Base-by-base conservation (phyloP, 805 yeast genomes). In the Cyberlindnera americana region DNA sequence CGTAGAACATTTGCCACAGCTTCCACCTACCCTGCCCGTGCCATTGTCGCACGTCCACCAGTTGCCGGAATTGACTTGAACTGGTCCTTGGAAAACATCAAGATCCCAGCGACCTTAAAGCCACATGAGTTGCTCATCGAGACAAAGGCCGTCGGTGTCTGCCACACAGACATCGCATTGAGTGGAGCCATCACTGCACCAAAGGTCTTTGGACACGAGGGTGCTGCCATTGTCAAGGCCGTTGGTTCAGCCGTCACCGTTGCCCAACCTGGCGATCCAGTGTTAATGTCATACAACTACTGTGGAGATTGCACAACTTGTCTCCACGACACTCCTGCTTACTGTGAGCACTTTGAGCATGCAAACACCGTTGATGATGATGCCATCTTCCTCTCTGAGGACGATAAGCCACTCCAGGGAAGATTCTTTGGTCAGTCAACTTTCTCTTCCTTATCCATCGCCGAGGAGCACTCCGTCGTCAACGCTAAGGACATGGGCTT, bases 121-220 rank as follows among this genome's bases (percentile, higher is more conserved):
- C 36, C 38, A 3, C 28, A 37, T 16, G 46, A 42, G 16, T 17
- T 42, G 5, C 35, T 42, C 6, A 24, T 42, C 5, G 42, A 34
- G 19, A 24, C 33, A 17, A 28, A 38, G 14, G 32, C 37, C 9
- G 41, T 34, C 11, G 46, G 45, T 12, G 33, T 42, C 19, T 42
- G 46, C 13, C 46, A 42, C 26, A 34, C 42, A 6, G 46, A 42
- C 16, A 30, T 42, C 4, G 31, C 36, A 7, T 10, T 42, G 16
- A 32, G 40, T 25, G 15, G 15, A 4, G 15, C 10, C 4, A 21
- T 34, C 4, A n/a, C 25, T 19, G 14, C 15, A 2, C 45, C 45
- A 21, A 37, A 33, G 19, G 28, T 41, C n/a, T 18, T 41, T 4
- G 45, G 45, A 7, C 45, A 41, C 29, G 45, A 41, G 28, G 45